Evolutionary conservation across 495 filamentous ascomycete species (phyloP), one percentile per base, ranked within the genome.

Genomic region (Daldinia decipiens): DNA sequence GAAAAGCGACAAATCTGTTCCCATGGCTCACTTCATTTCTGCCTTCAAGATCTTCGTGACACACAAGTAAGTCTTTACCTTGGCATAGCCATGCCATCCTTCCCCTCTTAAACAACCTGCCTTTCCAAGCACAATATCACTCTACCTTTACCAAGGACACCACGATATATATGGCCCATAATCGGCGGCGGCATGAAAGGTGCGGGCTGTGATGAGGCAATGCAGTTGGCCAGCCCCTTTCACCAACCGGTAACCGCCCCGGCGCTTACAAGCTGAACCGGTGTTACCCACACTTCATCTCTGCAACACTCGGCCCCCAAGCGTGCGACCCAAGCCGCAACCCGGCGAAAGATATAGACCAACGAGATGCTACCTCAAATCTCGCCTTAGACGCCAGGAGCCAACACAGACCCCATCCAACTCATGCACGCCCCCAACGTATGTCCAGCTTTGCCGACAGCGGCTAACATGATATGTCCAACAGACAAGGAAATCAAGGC

Each of bases 31-130:
- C 69, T 93, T 99, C n/a, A 85, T 97, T 27, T 92, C 89, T 59
- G 87, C 91, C 11, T 98, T 91, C 85, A 92, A 97, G 86, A 85
- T 99, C 74, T 97, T 98, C 68, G 83, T 91, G 2, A 95, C 94
- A 38, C 92, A 97, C 79, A 93, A 89, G 95, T 98, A 87, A 80
- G 92, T 83, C 60, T 47, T 19, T 39, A 17, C 27, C 29, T 19
- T n/a, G 0, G 75, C 68, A n/a, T n/a, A n/a, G n/a, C 50, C 32
- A 40, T 65, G 34, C 61, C 34, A 40, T 65, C 38, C 17, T 34
- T 58, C 36, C 61, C 64, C 51, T 55, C 8, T 11, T 1, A 19
- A 17, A 5, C 34, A 52, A 47, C 5, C 50, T 13, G 45, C 32
- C 24, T 15, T 26, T 26, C 45, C 17, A 26, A 52, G 11, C n/a